Conservation (phyloP, 2,329 filamentous ascomycete genomes). For the Tolypocladium endophyticum region DNA sequence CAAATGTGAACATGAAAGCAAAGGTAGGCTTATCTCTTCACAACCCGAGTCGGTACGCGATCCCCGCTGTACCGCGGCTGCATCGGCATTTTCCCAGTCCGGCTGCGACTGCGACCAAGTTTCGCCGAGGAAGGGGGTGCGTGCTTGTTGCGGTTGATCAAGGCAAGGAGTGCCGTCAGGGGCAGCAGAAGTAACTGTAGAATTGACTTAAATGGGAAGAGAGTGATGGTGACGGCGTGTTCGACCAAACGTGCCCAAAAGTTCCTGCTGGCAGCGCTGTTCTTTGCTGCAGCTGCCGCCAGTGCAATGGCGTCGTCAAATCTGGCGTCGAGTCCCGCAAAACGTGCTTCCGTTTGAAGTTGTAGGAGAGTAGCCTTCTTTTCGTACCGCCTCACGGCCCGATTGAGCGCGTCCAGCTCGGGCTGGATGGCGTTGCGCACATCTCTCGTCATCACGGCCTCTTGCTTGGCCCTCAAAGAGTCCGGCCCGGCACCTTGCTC, state of each 20-base stretch:
- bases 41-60: slow-evolving; percentile 5
- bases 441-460: slow-evolving; percentile 39
- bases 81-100: slow-evolving; percentile 2
- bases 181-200: slow-evolving; percentile 31
- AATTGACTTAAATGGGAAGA: slow-evolving; percentile 31
- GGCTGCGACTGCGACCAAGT: slow-evolving; percentile 1
- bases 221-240: slow-evolving; percentile 19
- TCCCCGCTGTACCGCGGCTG: slow-evolving; percentile 5
- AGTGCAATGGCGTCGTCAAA: slow-evolving; percentile 70
- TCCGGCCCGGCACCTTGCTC: slow-evolving; percentile 20
- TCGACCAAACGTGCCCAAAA: slow-evolving; percentile 27
- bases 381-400: slow-evolving; percentile 83
- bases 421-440: slow-evolving; percentile 60
- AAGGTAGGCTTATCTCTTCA: slow-evolving; percentile 1
- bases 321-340: slow-evolving; percentile 60
- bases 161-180: slow-evolving; percentile 21
- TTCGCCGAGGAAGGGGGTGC: neutral
- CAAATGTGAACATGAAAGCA: neutral
- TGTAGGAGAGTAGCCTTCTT: slow-evolving; percentile 71
- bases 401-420: slow-evolving; percentile 78
- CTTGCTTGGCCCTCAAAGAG: slow-evolving; percentile 25
- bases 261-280: slow-evolving; percentile 26
- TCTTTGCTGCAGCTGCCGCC: slow-evolving; percentile 62
- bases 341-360: slow-evolving; percentile 64
- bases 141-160: slow-evolving; percentile 3